These are phyloP conservation scores for Scheffersomyces titani DNA, from an alignment of 1,139 yeast species.

Conservation along the genomic window DNA sequence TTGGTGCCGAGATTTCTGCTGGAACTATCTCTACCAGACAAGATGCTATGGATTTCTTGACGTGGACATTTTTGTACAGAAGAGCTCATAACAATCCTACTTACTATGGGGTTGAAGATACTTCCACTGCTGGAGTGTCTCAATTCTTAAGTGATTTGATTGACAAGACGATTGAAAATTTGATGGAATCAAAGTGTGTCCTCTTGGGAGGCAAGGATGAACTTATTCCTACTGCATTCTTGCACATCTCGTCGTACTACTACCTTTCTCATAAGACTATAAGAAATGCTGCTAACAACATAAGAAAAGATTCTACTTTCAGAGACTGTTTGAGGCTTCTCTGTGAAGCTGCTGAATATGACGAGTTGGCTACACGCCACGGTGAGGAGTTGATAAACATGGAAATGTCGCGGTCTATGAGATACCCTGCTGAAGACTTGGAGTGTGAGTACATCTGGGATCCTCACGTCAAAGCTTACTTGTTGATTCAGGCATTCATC, in stretches of 20 bases:
- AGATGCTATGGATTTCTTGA: slow-evolving; percentile 88
- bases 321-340: slow-evolving; percentile 72
- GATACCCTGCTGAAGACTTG: slow-evolving; percentile 73
- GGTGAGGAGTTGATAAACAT: slow-evolving; percentile 92
- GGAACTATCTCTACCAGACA: slow-evolving; percentile 83
- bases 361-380: slow-evolving; percentile 91
- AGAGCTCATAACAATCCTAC: slow-evolving; percentile 96
- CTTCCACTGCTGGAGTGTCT: slow-evolving; percentile 65
- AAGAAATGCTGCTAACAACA: slow-evolving; percentile 59
- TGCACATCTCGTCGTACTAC: slow-evolving; percentile 86
- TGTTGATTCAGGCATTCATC: slow-evolving; percentile 85
- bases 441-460: slow-evolving; percentile 80
- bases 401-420: slow-evolving; percentile 81
- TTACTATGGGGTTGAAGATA: slow-evolving; percentile 84
- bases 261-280: slow-evolving; percentile 91
- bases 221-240: slow-evolving; percentile 72
- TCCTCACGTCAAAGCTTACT: slow-evolving; percentile 90
- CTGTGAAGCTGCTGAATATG: slow-evolving; percentile 84
- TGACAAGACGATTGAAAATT: slow-evolving; percentile 66
- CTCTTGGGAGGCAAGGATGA: slow-evolving; percentile 48
- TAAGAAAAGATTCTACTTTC: slow-evolving; percentile 54
- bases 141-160: slow-evolving; percentile 70
- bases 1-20: slow-evolving; percentile 94
- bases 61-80: slow-evolving; percentile 93
- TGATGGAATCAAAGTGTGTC: slow-evolving; percentile 76